Base-by-base conservation (phyloP, 2,329 filamentous ascomycete species). In the Leptodontidium sp. region DNA sequence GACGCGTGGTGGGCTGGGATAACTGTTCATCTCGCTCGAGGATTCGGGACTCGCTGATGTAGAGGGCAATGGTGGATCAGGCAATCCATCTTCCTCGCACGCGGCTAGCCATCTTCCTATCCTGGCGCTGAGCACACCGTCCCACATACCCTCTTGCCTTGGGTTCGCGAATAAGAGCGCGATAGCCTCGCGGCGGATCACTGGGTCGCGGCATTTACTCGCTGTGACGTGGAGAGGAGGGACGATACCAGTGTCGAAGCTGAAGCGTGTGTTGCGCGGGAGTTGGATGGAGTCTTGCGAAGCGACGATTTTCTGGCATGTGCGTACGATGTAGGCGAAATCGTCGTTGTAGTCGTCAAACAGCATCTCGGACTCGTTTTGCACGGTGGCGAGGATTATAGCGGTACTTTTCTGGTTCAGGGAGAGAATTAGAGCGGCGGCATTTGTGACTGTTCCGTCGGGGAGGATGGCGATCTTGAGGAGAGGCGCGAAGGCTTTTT, bases 111-210 rank as follows among this genome's bases (percentile, higher is more conserved):
- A 78, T 3, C 68, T 53, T 2, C 69, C 71, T n/a, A 77, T 72
- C 43, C 73, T 70, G 9, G 75, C 75, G 29, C 64, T 72, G 26
- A 78, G 43, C 6, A 77, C 66, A 7, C 74, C 67, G 68, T 92
- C 89, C 90, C 90, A 92, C 84, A 91, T 89, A 26, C 87, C 89
- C 78, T 92, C 90, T 61, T 89, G 83, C 24, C 89, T 83, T 8
- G 88, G 85, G 74, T 86, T 88, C 72, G 84, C 68, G 62, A 83
- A 82, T 52, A 92, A 78, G 6, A 92, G 79, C 72, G 87, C 83
- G 52, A 91, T 88, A 8, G 90, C 89, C 70, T 87, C 85, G 21
- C 87, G 82, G 24, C 90, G 85, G 43, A 86, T 82, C 1, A 80
- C 72, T 0, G 85, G 83, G 69, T 90, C 85, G 12, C 88, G 84